These are phyloP conservation scores for Protomyces gravidus DNA, from an alignment of 1,139 yeast genomes.

Conservation along the genomic window DNA sequence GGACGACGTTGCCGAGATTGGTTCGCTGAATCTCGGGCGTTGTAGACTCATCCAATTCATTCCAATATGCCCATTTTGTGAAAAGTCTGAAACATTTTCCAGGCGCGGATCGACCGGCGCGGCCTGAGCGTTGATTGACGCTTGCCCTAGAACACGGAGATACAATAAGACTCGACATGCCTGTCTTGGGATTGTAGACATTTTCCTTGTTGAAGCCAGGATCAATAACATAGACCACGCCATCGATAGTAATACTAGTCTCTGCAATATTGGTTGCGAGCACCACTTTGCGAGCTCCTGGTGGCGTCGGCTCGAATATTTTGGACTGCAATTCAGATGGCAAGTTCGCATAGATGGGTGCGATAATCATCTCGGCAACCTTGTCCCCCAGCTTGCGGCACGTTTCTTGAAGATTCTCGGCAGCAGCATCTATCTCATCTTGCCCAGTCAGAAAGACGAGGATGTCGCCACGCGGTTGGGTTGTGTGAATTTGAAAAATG, in stretches of 20 bases:
- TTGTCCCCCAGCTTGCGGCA: constrained; percentile 58
- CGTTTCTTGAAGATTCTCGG: constrained; percentile 65
- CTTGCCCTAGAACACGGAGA: constrained; percentile 78
- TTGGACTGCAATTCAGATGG: constrained; percentile 70
- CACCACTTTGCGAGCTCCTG: constrained; percentile 65
- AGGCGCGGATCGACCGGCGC: constrained; percentile 86
- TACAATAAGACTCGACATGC: constrained; percentile 71
- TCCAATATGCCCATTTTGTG: constrained; percentile 61
- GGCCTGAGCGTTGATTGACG: constrained; percentile 75
- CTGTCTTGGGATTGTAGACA: constrained; percentile 68
- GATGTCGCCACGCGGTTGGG: constrained; percentile 60
- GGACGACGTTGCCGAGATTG: constrained; percentile 74
- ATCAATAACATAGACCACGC: constrained; percentile 69
- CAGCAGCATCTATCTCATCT: constrained; percentile 84
- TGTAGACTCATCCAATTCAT: constrained; percentile 79
- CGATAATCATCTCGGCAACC: constrained; percentile 59
- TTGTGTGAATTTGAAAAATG: constrained; percentile 71
- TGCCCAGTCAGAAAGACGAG: constrained; percentile 83
- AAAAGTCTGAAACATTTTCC: constrained; percentile 74
- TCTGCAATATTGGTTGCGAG: constrained; percentile 80
- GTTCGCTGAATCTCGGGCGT: constrained; percentile 92
- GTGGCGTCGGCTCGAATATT: constrained; percentile 71
- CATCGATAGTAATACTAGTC: constrained; percentile 76
- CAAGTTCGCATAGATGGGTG: constrained; percentile 82
- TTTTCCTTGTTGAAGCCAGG: constrained; percentile 78